Conservation (phyloP, 108 stramenopile genomes). For the Skeletonema tropicum region DNA sequence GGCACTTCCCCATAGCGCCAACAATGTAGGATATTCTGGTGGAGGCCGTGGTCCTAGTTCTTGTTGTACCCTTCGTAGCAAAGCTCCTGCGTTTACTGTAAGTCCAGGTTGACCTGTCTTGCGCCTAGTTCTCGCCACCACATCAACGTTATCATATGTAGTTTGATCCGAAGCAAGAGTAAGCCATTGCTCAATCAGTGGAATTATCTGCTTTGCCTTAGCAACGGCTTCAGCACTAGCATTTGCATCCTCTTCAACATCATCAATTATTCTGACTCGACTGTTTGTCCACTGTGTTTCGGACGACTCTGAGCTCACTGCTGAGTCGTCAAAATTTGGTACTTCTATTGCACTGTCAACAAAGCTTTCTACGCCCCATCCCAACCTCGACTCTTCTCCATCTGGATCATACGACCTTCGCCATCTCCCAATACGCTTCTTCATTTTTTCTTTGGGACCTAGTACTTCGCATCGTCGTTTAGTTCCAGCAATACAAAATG, state of each 20-base stretch:
- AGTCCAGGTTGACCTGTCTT: conserved; percentile 53
- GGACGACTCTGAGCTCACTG: neutral
- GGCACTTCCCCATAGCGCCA: conserved; percentile 64
- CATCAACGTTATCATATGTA: conserved; percentile 65
- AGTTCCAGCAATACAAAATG: conserved; percentile 55
- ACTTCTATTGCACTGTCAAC: conserved; percentile 25
- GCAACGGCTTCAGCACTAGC: conserved; percentile 23
- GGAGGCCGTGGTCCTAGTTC: conserved; percentile 53
- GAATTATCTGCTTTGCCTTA: conserved; percentile 27
- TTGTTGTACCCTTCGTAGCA: conserved; percentile 40
- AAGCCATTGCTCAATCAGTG: conserved; percentile 56
- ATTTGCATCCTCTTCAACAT: conserved; percentile 18
- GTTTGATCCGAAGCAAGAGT: conserved; percentile 50
- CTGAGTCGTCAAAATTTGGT: neutral
- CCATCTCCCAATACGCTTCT: conserved; percentile 65
- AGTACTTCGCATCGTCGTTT: conserved; percentile 29
- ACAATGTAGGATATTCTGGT: conserved; percentile 35
- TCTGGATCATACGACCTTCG: conserved; percentile 67
- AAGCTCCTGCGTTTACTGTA: conserved; percentile 43
- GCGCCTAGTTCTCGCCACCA: conserved; percentile 51
- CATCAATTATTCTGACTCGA: conserved; percentile 23
- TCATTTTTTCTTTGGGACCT: conserved; percentile 35
- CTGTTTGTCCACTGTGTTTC: conserved; percentile 17
- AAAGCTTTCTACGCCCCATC: conserved; percentile 71
- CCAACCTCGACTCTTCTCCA: conserved; percentile 65